Conservation (phyloP, 768 basidiomycete genomes). For the Brasilioporus rufonigricans region DNA sequence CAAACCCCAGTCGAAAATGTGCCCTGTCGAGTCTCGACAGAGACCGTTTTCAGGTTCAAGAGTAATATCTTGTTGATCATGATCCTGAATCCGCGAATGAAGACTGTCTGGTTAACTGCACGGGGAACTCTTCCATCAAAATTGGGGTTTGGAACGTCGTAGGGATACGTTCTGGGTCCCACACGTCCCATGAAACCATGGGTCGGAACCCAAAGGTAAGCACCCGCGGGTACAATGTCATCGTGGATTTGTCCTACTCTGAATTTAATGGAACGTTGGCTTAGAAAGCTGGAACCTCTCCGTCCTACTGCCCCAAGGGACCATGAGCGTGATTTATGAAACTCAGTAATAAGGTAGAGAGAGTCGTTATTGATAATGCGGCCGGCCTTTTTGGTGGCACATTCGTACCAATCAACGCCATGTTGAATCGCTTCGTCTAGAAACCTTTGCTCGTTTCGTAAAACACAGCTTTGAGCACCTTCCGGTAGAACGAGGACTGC, state of each 20-base stretch:
- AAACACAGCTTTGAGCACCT: too few species aligned
- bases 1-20: background rate
- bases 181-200: background rate
- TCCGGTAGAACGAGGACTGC: too few species aligned
- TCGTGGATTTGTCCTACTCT: background rate
- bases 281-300: background rate
- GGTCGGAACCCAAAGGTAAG: background rate
- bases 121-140: background rate
- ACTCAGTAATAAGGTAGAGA: too few species aligned
- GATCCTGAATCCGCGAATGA: too few species aligned
- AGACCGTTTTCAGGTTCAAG: background rate
- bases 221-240: background rate
- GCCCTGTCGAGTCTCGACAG: background rate
- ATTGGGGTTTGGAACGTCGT: background rate
- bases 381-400: too few species aligned
- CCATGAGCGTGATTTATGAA: background rate
- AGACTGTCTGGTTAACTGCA: too few species aligned
- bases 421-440: background rate
- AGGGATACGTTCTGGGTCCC: background rate
- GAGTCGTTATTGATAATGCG: too few species aligned
- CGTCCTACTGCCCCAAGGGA: background rate
- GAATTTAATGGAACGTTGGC: background rate
- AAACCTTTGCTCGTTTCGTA: too few species aligned
- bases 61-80: background rate
- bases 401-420: too few species aligned